Conservation (phyloP, 805 yeast genomes). For the Nakazawaea ambrosiae region DNA sequence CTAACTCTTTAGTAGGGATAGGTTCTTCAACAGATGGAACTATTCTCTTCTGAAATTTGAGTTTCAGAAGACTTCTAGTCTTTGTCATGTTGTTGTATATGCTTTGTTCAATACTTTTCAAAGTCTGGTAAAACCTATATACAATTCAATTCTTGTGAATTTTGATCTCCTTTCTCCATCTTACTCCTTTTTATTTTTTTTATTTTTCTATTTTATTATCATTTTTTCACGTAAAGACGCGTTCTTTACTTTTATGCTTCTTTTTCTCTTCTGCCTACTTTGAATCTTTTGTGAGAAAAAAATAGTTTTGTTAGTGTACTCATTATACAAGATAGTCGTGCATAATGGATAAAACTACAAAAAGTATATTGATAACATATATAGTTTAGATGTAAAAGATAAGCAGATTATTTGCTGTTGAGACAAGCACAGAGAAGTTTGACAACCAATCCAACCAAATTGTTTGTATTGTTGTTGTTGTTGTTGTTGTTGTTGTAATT, state of each 20-base stretch:
- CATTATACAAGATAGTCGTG: too few species aligned
- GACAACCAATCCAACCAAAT: constrained; percentile 2
- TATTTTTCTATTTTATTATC: too few species aligned
- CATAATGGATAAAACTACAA: too few species aligned
- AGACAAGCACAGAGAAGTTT: constrained; percentile 15
- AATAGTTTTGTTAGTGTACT: too few species aligned
- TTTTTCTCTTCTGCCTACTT: too few species aligned
- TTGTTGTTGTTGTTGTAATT: constrained; percentile 19
- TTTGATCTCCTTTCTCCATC: not conserved
- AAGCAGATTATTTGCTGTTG: constrained; percentile 1
- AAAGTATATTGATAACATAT: too few species aligned
- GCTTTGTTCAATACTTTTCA: not conserved
- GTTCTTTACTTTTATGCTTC: too few species aligned
- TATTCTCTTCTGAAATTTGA: constrained; percentile 36
- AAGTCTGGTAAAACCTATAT: too few species aligned
- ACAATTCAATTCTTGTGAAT: not conserved
- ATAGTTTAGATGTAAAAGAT: too few species aligned
- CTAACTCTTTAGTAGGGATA: constrained; percentile 55
- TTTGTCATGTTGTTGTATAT: too few species aligned
- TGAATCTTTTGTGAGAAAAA: too few species aligned
- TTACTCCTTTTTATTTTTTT: not conserved
- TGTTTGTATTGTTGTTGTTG: constrained; percentile 21
- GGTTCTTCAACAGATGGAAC: constrained; percentile 50
- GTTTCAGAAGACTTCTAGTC: not conserved
- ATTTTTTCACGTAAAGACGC: too few species aligned